Conservation (phyloP, 768 basidiomycete species). For the Sporobolomyces phaffii region DNA sequence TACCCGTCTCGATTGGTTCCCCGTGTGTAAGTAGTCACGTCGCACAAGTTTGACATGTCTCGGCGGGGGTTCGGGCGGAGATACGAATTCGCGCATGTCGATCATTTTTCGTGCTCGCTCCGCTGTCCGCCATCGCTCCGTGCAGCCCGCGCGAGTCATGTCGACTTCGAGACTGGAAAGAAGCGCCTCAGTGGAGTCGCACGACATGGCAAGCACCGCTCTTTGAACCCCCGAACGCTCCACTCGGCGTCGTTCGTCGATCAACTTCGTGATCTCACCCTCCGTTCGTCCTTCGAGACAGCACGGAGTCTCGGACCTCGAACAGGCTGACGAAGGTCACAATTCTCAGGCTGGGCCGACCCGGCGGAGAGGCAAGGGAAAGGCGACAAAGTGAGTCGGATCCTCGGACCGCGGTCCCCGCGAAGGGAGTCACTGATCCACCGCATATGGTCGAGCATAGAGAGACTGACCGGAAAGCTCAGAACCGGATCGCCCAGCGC, state of each 20-base stretch:
- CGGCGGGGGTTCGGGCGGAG: background rate
- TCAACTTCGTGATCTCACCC: background rate
- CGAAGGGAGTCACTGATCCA: too few species aligned
- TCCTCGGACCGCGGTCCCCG: too few species aligned
- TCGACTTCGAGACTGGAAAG: background rate
- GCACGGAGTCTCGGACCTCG: background rate
- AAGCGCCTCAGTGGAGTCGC: background rate
- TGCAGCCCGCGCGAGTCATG: too few species aligned
- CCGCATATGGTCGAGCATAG: too few species aligned
- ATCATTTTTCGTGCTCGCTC: too few species aligned
- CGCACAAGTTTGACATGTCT: too few species aligned
- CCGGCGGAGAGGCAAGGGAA: conserved; percentile 4
- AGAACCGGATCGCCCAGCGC: conserved; percentile 47
- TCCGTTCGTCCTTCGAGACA: background rate
- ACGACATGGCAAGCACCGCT: conserved; percentile 2
- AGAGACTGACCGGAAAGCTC: conserved; percentile 41
- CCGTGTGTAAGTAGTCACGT: too few species aligned
- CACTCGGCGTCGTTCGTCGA: background rate
- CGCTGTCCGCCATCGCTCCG: too few species aligned
- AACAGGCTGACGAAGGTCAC: background rate
- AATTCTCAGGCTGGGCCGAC: background rate
- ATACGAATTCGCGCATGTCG: too few species aligned
- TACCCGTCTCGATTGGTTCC: background rate
- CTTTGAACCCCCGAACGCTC: background rate
- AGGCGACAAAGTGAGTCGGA: conserved; percentile 7